Evolutionary conservation across 1,284 basidiomycete genomes (phyloP).

Genomic region (Cryptococcus wingfieldii): DNA sequence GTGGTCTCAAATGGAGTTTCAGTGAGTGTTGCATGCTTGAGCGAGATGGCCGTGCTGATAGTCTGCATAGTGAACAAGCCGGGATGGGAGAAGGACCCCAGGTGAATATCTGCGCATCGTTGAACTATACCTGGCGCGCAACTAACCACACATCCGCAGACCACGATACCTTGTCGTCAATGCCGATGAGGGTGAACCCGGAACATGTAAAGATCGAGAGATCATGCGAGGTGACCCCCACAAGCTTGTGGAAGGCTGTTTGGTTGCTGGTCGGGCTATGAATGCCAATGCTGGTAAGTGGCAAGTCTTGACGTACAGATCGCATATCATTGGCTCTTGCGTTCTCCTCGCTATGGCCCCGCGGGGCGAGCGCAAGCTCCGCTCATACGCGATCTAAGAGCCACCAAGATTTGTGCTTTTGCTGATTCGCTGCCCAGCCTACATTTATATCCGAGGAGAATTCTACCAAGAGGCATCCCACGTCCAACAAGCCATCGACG

Average conservation of each 20-base stretch:
- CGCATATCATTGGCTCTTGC: no score
- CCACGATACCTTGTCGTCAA: conserved; percentile 97
- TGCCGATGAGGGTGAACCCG: conserved; percentile 97
- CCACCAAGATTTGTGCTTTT: not conserved
- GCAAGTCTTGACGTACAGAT: no score
- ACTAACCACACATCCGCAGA: conserved; percentile 46
- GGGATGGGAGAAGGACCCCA: conserved; percentile 89
- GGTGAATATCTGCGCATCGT: conserved; percentile 52
- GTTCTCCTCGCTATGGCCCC: not conserved
- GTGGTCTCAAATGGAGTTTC: conserved; percentile 96
- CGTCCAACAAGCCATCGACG: conserved; percentile 89
- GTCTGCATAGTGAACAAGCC: conserved; percentile 71
- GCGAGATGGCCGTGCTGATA: not conserved
- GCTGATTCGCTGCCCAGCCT: conserved; percentile 54
- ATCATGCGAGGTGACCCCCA: conserved; percentile 97
- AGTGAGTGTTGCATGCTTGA: conserved; percentile 54
- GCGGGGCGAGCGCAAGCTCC: not conserved
- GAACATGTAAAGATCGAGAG: conserved; percentile 96
- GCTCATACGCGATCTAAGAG: not conserved
- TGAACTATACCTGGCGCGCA: not conserved
- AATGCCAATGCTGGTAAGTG: conserved; percentile 74
- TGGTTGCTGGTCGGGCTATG: conserved; percentile 96
- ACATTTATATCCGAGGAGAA: conserved; percentile 99
- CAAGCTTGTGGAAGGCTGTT: conserved; percentile 95
- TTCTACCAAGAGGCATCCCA: conserved; percentile 94